Base-by-base conservation (phyloP, 2,329 filamentous ascomycete species). In the Tolypocladium album region DNA sequence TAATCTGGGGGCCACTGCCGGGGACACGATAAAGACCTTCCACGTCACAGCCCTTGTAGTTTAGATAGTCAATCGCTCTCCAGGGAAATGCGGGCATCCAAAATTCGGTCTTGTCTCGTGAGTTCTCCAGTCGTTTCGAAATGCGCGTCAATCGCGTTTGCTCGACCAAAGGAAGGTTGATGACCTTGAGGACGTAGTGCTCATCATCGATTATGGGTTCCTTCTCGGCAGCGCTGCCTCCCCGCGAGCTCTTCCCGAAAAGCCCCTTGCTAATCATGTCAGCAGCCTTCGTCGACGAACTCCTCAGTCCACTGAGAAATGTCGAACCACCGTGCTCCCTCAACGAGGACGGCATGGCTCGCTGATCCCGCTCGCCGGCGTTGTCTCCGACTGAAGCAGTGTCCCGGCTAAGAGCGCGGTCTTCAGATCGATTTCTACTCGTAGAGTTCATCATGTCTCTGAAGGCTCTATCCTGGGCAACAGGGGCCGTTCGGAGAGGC, bases 81-180 rank as follows among this genome's bases (percentile, higher is more conserved):
- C 93, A 97, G 0, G 93, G 92, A 61, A 97, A 87, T 8, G 92
- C 90, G 15, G 93, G 93, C 92, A 97, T 96, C 93, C 93, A 97
- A 70, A 95, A 97, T 70, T 97, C 93, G 0, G 93, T 97, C 79
- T 97, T 97, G 70, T 97, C 93, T 63, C 88, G 85, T 12, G 92
- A 96, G 62, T 89, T 85, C 69, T 95, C 90, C 52, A 97, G 78
- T 38, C 88, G 85, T 74, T 93, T 95, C 9, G 92, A 95, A 70
- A 97, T 97, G 64, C 93, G 84, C 0, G 93, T 97, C 64, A 87
- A 79, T n/a, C 93, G 86, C 8, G 92, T 92, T 75, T 97, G 93
- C 71, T 96, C 88, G 34, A 96, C 82, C 38, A 97, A 78, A 1
- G 92, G 91, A 57, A 89, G 79, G 68, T 94, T 96, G 71, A 97